These are phyloP conservation scores for Coleophoma cylindrospora DNA, from an alignment of 2,329 filamentous ascomycete species.

Conservation along the genomic window DNA sequence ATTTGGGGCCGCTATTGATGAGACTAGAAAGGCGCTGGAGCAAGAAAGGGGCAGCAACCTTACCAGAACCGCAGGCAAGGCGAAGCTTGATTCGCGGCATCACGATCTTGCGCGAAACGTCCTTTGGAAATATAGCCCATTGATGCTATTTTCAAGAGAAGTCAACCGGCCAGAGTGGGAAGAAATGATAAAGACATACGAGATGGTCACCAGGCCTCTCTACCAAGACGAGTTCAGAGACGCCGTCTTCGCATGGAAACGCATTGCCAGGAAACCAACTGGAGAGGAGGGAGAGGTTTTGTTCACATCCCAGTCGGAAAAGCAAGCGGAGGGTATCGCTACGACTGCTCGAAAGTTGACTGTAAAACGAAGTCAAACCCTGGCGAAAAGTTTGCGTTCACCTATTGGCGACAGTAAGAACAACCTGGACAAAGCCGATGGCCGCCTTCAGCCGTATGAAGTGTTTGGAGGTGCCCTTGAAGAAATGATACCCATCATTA, in stretches of 20 bases:
- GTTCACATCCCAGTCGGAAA: slow-evolving; percentile 81
- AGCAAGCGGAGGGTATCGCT: slow-evolving; percentile 75
- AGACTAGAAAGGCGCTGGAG: slow-evolving; percentile 58
- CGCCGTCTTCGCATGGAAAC: slow-evolving; percentile 74
- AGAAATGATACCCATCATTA: slow-evolving; percentile 75
- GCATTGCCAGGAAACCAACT: slow-evolving; percentile 66
- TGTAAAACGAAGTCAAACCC: slow-evolving; percentile 86
- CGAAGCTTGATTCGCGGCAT: slow-evolving; percentile 65
- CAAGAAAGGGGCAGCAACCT: slow-evolving; percentile 44
- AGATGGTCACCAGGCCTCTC: slow-evolving; percentile 67
- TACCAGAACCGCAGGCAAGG: slow-evolving; percentile 38
- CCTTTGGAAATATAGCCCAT: slow-evolving; percentile 82
- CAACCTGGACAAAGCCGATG: slow-evolving; percentile 54
- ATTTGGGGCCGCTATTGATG: slow-evolving; percentile 70
- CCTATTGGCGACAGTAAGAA: slow-evolving; percentile 55
- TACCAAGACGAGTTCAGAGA: slow-evolving; percentile 82
- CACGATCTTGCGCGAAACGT: slow-evolving; percentile 67
- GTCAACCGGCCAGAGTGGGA: slow-evolving; percentile 81
- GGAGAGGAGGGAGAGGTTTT: slow-evolving; percentile 78
- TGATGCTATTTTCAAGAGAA: slow-evolving; percentile 85
- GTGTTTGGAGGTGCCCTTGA: slow-evolving; percentile 76
- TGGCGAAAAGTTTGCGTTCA: slow-evolving; percentile 68
- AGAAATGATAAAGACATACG: slow-evolving; percentile 72
- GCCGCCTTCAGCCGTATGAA: slow-evolving; percentile 70
- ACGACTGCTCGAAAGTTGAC: slow-evolving; percentile 83